Conservation (phyloP, 2,329 filamentous ascomycete genomes). For the Fusarium sp. region DNA sequence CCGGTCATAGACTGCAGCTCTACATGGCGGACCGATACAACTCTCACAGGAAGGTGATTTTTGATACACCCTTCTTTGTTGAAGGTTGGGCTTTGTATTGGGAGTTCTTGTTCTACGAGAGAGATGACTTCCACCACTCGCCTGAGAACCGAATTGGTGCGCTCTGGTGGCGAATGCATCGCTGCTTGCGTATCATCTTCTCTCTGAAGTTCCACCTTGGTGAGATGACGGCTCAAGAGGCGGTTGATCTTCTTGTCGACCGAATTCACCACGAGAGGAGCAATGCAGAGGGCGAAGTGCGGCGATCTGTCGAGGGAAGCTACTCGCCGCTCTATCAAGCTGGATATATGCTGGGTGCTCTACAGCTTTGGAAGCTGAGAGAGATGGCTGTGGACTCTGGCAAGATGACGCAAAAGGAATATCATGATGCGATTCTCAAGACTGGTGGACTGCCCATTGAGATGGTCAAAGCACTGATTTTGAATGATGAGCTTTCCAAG, state of each 20-base stretch:
- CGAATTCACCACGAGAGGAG: slow-evolving; percentile 33
- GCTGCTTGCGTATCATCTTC: slow-evolving; percentile 29
- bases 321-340: slow-evolving; percentile 39
- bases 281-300: slow-evolving; percentile 33
- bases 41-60: slow-evolving; percentile 32
- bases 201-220: slow-evolving; percentile 34
- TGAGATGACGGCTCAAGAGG: slow-evolving; percentile 39
- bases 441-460: slow-evolving; percentile 34
- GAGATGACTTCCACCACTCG: slow-evolving; percentile 35
- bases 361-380: slow-evolving; percentile 36
- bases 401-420: slow-evolving; percentile 31
- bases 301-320: slow-evolving; percentile 33
- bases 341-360: slow-evolving; percentile 34
- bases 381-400: slow-evolving; percentile 32
- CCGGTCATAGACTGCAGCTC: slow-evolving; percentile 27
- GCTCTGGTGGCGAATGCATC: slow-evolving; percentile 42
- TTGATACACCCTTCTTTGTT: slow-evolving; percentile 35
- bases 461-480: slow-evolving; percentile 37
- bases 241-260: slow-evolving; percentile 24
- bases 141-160: slow-evolving; percentile 36
- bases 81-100: slow-evolving; percentile 41
- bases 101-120: slow-evolving; percentile 35
- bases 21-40: slow-evolving; percentile 41
- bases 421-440: slow-evolving; percentile 36
- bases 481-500: slow-evolving; percentile 18